Conservation (phyloP, 2,329 filamentous ascomycete genomes). For the Colletotrichum sp. region DNA sequence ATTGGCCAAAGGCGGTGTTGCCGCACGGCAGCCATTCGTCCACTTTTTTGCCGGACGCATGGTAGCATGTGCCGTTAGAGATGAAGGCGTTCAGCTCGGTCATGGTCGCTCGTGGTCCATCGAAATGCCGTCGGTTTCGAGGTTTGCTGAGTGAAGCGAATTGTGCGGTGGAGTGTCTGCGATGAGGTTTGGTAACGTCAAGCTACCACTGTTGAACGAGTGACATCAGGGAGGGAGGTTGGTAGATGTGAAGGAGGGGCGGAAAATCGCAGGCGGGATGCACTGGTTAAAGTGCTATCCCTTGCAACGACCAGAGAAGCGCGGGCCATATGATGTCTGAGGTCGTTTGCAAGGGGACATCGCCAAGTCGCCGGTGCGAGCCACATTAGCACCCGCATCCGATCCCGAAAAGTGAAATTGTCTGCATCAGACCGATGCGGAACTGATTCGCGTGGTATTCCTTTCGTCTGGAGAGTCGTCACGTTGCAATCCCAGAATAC, state of each 20-base stretch:
- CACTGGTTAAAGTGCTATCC: neutral
- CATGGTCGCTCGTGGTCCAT: neutral
- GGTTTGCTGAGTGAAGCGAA: neutral
- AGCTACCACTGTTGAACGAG: neutral
- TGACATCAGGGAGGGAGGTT: neutral
- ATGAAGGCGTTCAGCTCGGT: slow-evolving; percentile 27
- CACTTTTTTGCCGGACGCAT: slow-evolving; percentile 14
- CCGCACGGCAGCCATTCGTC: slow-evolving; percentile 35
- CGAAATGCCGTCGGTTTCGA: neutral
- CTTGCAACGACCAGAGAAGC: neutral
- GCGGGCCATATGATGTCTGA: neutral
- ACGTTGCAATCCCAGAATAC: neutral
- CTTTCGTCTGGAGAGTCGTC: neutral
- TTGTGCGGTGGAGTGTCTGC: neutral
- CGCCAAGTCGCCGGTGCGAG: neutral
- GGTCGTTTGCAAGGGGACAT: neutral
- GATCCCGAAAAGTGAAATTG: neutral
- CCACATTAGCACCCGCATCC: neutral
- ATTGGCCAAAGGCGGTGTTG: slow-evolving; percentile 33
- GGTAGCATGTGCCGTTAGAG: slow-evolving; percentile 39
- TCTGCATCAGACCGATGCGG: neutral
- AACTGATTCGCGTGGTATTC: neutral
- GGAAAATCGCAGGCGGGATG: neutral
- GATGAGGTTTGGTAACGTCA: neutral
- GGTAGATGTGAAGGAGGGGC: neutral